phyloP scores from a whole-genome alignment of 257 asterid species.

The Nicotiana knightiana region DNA sequence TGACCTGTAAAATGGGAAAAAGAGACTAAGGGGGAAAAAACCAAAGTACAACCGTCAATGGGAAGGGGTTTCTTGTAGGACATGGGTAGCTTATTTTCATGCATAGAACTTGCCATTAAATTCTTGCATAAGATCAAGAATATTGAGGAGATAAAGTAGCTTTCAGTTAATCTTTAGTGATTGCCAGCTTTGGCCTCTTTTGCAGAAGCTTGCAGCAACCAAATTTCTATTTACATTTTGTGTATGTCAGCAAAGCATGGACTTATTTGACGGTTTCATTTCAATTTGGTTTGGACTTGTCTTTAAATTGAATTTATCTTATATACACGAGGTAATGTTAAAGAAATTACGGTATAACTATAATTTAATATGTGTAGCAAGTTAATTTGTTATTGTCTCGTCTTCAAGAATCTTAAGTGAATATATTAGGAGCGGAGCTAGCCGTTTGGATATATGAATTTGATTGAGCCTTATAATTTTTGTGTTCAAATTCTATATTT shows the following conservation, averaged over 20 bases:
- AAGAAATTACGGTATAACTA: no score
- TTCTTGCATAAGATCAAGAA: slow-evolving; percentile 14
- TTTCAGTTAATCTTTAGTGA: slow-evolving; percentile 49
- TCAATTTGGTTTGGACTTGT: neutral
- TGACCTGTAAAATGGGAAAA: slow-evolving; percentile 14
- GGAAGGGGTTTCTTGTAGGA: slow-evolving; percentile 25
- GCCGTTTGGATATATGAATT: no score
- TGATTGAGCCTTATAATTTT: no score
- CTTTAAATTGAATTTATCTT: neutral
- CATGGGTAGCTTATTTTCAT: slow-evolving; percentile 41
- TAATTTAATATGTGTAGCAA: no score
- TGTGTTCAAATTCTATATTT: no score
- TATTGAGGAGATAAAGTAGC: slow-evolving; percentile 32
- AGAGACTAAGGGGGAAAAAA: neutral
- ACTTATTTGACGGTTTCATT: slow-evolving; percentile 5
- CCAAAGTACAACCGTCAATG: slow-evolving; percentile 9
- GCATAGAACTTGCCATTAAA: slow-evolving; percentile 36
- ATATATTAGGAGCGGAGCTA: neutral
- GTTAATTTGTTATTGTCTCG: neutral
- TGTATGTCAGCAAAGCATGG: slow-evolving; percentile 1
- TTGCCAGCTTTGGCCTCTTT: slow-evolving; percentile 37
- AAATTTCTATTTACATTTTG: slow-evolving; percentile 22
- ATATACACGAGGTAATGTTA: no score
- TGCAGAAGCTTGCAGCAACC: slow-evolving; percentile 31
- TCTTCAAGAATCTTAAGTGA: neutral